phyloP scores from a whole-genome alignment of 352 stramenopile genomes.

The Phytophthora syringae region DNA sequence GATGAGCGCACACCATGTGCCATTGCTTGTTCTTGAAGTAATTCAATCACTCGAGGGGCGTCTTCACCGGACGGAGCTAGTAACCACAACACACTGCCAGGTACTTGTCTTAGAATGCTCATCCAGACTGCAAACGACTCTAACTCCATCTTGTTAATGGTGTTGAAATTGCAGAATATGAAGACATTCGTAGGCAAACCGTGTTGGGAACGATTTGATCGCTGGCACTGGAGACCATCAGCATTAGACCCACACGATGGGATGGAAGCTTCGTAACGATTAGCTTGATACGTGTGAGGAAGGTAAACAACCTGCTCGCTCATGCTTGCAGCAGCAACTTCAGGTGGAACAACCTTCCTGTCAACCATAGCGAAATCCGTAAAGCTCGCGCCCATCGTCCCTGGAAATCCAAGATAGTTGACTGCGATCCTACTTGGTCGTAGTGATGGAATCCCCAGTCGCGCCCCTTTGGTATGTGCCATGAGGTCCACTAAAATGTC shows the following conservation, averaged over 20 bases:
- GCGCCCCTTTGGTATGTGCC: conserved; percentile 87
- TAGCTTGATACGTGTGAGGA: conserved; percentile 92
- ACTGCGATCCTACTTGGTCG: conserved; percentile 69
- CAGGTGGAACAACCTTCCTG: conserved; percentile 63
- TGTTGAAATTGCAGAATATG: conserved; percentile 94
- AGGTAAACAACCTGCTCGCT: conserved; percentile 91
- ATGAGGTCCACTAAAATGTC: conserved; percentile 93
- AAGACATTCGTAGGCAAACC: conserved; percentile 38
- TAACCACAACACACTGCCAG: conserved; percentile 89
- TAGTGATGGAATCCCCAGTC: conserved; percentile 68
- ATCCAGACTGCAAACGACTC: conserved; percentile 90
- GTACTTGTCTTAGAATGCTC: conserved; percentile 85
- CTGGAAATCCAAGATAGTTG: conserved; percentile 93
- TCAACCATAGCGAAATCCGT: conserved; percentile 88
- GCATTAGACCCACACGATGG: conserved; percentile 29
- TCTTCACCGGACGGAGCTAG: conserved; percentile 47
- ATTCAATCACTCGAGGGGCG: conserved; percentile 16
- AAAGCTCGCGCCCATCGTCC: conserved; percentile 78
- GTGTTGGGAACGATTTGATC: conserved; percentile 27
- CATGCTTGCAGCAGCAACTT: conserved; percentile 49
- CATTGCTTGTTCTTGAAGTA: conserved; percentile 63
- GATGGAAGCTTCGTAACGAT: conserved; percentile 70
- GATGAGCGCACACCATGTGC: conserved; percentile 62
- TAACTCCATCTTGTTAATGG: conserved; percentile 95
- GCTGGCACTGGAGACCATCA: conserved; percentile 15